A percentile compares a stretch with the other conserved stretches of the same genome.
Evolutionary conservation across 257 asterid species (phyloP).

Genomic region (Solanum chmielewskii): DNA sequence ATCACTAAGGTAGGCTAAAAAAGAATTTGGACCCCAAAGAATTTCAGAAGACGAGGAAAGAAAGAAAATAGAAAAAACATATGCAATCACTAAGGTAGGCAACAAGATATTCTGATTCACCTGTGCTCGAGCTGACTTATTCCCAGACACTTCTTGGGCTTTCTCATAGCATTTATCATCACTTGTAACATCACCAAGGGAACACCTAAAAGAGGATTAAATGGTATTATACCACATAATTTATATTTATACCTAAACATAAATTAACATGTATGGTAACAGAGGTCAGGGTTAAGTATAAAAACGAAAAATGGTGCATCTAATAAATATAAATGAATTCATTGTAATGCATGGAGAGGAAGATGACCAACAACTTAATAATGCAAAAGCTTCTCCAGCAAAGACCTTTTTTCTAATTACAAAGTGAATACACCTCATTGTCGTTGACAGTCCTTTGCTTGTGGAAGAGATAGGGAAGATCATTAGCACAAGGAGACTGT

Average conservation of each 20-base stretch:
- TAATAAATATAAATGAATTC: neutral
- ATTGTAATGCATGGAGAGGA: neutral
- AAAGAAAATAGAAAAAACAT: neutral
- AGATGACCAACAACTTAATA: neutral
- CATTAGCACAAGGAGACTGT: neutral
- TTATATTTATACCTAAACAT: neutral
- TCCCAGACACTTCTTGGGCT: constrained; percentile 79
- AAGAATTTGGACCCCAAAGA: neutral
- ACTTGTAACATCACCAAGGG: constrained; percentile 83
- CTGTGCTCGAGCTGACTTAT: constrained; percentile 75
- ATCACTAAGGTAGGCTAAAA: neutral
- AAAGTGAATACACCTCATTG: neutral
- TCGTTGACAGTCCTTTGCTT: neutral
- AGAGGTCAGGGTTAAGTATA: neutral
- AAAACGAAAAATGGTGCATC: neutral
- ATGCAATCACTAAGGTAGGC: neutral
- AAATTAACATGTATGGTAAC: neutral
- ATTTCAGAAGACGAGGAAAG: neutral
- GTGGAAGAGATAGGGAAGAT: neutral
- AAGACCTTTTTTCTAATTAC: neutral
- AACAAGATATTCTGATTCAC: neutral
- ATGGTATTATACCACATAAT: neutral
- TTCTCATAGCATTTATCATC: constrained; percentile 63
- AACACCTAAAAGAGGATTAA: constrained; percentile 27
- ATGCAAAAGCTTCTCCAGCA: neutral